Conservation (phyloP, 108 stramenopile species). For the Nitzschia putrida region DNA sequence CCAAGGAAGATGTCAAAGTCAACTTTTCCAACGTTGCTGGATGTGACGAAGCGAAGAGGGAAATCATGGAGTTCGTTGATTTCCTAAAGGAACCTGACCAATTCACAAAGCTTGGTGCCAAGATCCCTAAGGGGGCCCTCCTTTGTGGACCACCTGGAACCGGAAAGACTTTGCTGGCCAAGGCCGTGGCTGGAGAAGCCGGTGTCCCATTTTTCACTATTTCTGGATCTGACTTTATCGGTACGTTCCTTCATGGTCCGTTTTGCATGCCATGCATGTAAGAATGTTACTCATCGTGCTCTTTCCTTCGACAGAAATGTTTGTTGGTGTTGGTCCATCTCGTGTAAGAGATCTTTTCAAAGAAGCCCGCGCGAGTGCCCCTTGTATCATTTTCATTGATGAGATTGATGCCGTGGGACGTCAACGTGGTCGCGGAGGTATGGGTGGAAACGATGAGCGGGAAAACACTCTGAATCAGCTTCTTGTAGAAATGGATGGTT, state of each 20-base stretch:
- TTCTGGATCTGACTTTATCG: slow-evolving; percentile 94
- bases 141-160: slow-evolving; percentile 92
- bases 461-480: slow-evolving; percentile 94
- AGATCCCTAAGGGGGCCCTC: slow-evolving; percentile 93
- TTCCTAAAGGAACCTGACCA: slow-evolving; percentile 81
- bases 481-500: slow-evolving; percentile 93
- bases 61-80: slow-evolving; percentile 95
- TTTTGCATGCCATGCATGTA: slow-evolving; percentile 48
- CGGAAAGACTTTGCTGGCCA: slow-evolving; percentile 97
- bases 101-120: slow-evolving; percentile 89
- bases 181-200: slow-evolving; percentile 98
- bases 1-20: slow-evolving; percentile 71
- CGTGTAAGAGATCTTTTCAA: slow-evolving; percentile 95
- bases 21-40: slow-evolving; percentile 92
- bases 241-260: slow-evolving; percentile 79
- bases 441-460: slow-evolving; percentile 89
- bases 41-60: slow-evolving; percentile 93
- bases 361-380: slow-evolving; percentile 85
- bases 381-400: slow-evolving; percentile 99
- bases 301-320: slow-evolving; percentile 71
- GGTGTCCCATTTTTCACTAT: slow-evolving; percentile 94
- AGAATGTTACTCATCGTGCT: slow-evolving; percentile 45
- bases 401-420: slow-evolving; percentile 97
- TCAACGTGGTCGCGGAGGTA: slow-evolving; percentile 70
- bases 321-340: slow-evolving; percentile 93